A percentile compares a stretch with the other conserved stretches of the same genome.
Evolutionary conservation across 352 stramenopile species (phyloP).

Genomic region (Pythium phragmitis): DNA sequence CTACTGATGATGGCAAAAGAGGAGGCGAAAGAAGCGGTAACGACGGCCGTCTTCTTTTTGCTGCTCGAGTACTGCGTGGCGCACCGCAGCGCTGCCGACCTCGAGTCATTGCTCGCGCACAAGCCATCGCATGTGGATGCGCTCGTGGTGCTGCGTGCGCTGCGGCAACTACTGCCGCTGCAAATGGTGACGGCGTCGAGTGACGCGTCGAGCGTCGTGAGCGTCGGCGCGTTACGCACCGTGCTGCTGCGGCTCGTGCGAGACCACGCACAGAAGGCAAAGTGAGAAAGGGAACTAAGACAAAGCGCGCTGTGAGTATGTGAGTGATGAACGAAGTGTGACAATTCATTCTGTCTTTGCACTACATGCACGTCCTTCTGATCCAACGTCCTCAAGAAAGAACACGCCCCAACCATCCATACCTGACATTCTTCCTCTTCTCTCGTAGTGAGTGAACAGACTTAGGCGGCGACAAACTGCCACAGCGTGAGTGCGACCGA

Average conservation of each 20-base stretch:
- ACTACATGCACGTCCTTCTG: too few relatives aligned
- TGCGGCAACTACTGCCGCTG: slow-evolving; percentile 35
- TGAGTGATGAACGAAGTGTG: too few relatives aligned
- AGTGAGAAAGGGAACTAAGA: not conserved
- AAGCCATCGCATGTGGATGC: slow-evolving; percentile 59
- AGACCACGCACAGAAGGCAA: slow-evolving; percentile 21
- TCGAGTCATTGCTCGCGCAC: slow-evolving; percentile 46
- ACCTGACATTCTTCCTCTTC: not conserved
- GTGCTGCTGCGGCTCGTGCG: slow-evolving; percentile 27
- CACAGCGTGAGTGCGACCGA: slow-evolving; percentile 81
- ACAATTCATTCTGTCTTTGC: too few relatives aligned
- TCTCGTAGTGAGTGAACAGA: not conserved
- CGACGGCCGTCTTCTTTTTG: slow-evolving; percentile 58
- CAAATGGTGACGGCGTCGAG: slow-evolving; percentile 17
- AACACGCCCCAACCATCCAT: not conserved
- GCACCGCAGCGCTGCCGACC: slow-evolving; percentile 39
- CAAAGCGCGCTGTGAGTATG: not conserved
- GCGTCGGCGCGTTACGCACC: slow-evolving; percentile 25
- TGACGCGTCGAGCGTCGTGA: slow-evolving; percentile 25
- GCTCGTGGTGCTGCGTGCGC: slow-evolving; percentile 54
- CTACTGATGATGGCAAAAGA: slow-evolving; percentile 14
- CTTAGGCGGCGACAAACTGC: slow-evolving; percentile 41
- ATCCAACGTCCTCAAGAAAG: too few relatives aligned
- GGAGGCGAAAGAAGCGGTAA: slow-evolving; percentile 15
- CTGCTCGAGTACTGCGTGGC: slow-evolving; percentile 65